Evolutionary conservation across 2,329 filamentous ascomycete species (phyloP).

Genomic region (Fusarium musae): DNA sequence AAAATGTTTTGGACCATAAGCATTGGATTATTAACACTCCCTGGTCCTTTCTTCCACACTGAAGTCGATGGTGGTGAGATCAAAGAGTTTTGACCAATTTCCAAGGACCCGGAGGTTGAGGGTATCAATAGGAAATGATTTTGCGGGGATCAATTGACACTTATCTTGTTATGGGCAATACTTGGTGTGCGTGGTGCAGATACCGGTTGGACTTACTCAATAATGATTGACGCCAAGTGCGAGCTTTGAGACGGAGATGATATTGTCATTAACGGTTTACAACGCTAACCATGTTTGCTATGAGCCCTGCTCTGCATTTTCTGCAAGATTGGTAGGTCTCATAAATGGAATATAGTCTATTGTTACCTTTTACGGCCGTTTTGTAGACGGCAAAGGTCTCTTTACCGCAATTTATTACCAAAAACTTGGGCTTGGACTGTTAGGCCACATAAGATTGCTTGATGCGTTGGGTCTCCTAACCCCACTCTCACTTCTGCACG

Average conservation of each 20-base stretch:
- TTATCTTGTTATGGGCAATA: slow-evolving; percentile 10
- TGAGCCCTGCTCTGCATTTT: rapidly evolving
- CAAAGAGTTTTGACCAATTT: not conserved
- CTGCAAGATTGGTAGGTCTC: rapidly evolving
- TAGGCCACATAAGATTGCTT: not conserved
- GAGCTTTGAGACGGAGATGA: rapidly evolving
- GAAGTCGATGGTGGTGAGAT: too few relatives aligned
- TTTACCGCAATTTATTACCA: too few relatives aligned
- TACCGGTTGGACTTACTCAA: slow-evolving; percentile 1
- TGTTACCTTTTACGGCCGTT: rapidly evolving
- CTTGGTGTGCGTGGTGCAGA: not conserved
- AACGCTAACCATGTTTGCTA: not conserved
- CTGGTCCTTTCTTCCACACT: not conserved
- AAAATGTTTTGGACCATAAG: too few relatives aligned
- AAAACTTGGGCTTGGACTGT: not conserved
- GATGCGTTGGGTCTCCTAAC: not conserved
- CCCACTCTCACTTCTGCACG: not conserved
- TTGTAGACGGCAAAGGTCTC: too few relatives aligned
- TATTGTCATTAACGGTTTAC: not conserved
- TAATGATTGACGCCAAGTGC: not conserved
- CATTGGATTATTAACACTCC: not conserved
- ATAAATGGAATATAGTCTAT: rapidly evolving
- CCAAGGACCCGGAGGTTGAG: not conserved
- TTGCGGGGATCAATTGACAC: slow-evolving; percentile 7
- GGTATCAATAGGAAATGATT: not conserved